Conservation (phyloP, 768 basidiomycete species). For the Calvatia gigantea region DNA sequence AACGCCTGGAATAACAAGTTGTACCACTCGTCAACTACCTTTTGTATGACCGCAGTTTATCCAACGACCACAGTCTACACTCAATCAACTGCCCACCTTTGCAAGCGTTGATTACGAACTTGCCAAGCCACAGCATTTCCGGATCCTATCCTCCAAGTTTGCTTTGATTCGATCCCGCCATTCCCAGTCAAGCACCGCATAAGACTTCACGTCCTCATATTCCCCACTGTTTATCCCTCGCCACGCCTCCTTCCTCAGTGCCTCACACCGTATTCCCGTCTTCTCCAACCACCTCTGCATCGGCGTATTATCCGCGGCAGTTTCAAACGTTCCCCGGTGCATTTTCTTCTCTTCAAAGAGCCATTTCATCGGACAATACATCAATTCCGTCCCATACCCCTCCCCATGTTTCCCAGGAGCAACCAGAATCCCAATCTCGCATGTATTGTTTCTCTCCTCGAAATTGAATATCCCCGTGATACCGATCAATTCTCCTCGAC, state of each 20-base stretch:
- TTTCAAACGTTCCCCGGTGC: conserved; percentile 40
- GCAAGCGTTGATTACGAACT: too few relatives aligned
- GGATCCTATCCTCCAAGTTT: conserved; percentile 27
- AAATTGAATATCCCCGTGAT: conserved; percentile 35
- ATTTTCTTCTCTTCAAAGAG: conserved; percentile 39
- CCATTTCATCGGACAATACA: conserved; percentile 36
- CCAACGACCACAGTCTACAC: neutral
- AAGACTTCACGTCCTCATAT: conserved; percentile 35
- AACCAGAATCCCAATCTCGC: conserved; percentile 40
- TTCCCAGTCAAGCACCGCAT: conserved; percentile 40
- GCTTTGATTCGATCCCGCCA: conserved; percentile 34
- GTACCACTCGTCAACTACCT: conserved; percentile 6
- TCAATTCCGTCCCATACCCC: conserved; percentile 40
- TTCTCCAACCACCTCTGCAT: conserved; percentile 47
- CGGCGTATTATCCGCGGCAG: conserved; percentile 33
- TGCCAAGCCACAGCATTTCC: conserved; percentile 2
- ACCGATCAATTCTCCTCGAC: conserved; percentile 28
- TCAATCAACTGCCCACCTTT: too few relatives aligned
- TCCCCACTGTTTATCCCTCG: conserved; percentile 25
- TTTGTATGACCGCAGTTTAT: conserved; percentile 9
- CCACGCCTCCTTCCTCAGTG: conserved; percentile 36
- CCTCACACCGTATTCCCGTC: conserved; percentile 36
- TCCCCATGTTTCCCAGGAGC: conserved; percentile 31
- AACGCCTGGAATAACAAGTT: conserved; percentile 28
- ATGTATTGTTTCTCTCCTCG: conserved; percentile 30